phyloP scores from a whole-genome alignment of 306 rosid species.

The Pterocarpus santalinus region DNA sequence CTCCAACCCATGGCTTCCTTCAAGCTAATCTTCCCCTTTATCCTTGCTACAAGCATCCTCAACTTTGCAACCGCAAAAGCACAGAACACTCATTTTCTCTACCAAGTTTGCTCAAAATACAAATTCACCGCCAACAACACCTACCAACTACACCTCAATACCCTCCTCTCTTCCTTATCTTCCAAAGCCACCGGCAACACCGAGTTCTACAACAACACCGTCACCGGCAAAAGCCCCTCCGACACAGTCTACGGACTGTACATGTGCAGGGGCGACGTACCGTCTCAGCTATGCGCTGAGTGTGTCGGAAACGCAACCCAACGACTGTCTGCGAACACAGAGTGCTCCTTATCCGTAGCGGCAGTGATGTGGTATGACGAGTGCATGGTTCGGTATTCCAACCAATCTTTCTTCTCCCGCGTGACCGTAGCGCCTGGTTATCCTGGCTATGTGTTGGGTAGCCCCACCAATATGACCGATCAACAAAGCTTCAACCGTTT shows the following conservation, averaged over 20 bases:
- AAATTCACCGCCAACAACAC: slow-evolving; percentile 35
- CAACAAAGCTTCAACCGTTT: slow-evolving; percentile 4
- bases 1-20: background rate
- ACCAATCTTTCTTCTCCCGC: slow-evolving; percentile 9
- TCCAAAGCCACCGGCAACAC: slow-evolving; percentile 33
- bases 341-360: background rate
- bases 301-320: slow-evolving; percentile 2
- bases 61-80: background rate
- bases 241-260: background rate
- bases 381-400: slow-evolving; percentile 21
- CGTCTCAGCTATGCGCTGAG: background rate
- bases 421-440: background rate
- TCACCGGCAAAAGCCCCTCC: slow-evolving; percentile 10
- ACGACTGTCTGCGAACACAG: background rate
- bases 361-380: slow-evolving; percentile 10
- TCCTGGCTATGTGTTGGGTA: background rate
- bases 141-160: slow-evolving; percentile 37
- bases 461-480: background rate
- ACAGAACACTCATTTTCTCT: background rate
- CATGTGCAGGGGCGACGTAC: slow-evolving; percentile 26
- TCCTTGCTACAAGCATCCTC: background rate
- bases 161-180: slow-evolving; percentile 49
- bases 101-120: background rate
- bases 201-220: slow-evolving; percentile 39
- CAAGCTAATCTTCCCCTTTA: background rate